phyloP scores from a whole-genome alignment of 148 eudicot genomes.

The Rhododendron ferrugineum region DNA sequence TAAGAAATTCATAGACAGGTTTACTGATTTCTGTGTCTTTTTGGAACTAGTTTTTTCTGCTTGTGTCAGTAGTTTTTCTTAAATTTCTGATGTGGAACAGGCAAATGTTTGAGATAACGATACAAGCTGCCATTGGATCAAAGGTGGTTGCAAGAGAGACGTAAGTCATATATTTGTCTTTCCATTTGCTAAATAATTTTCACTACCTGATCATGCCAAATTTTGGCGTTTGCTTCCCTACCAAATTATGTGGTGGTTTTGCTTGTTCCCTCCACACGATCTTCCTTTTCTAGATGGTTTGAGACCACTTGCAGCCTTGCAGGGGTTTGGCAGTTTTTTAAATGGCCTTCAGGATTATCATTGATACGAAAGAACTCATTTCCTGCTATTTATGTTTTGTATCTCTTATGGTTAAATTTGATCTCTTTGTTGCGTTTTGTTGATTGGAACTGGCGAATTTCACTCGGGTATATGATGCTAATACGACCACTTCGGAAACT shows the following conservation, averaged over 20 bases:
- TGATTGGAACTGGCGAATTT: background rate
- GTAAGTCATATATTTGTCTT: conserved; percentile 43
- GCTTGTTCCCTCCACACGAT: background rate
- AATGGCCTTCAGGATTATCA: background rate
- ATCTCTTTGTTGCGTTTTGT: conserved; percentile 1
- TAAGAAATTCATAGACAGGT: conserved; percentile 94
- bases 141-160: conserved; percentile 91
- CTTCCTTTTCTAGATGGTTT: background rate
- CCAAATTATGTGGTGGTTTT: background rate
- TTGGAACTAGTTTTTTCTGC: background rate
- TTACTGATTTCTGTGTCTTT: conserved; percentile 6
- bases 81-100: conserved; percentile 28
- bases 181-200: background rate
- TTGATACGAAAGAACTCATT: background rate
- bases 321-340: background rate
- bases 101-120: conserved; percentile 93
- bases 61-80: background rate
- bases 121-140: conserved; percentile 93
- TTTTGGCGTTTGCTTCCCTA: background rate
- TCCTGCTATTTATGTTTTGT: background rate
- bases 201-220: background rate
- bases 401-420: conserved; percentile 4
- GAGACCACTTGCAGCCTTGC: background rate
- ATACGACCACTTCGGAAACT: background rate
- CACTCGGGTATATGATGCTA: background rate